These are phyloP conservation scores for Botrytis galanthina DNA, from an alignment of 2,329 filamentous ascomycete genomes.

Conservation along the genomic window DNA sequence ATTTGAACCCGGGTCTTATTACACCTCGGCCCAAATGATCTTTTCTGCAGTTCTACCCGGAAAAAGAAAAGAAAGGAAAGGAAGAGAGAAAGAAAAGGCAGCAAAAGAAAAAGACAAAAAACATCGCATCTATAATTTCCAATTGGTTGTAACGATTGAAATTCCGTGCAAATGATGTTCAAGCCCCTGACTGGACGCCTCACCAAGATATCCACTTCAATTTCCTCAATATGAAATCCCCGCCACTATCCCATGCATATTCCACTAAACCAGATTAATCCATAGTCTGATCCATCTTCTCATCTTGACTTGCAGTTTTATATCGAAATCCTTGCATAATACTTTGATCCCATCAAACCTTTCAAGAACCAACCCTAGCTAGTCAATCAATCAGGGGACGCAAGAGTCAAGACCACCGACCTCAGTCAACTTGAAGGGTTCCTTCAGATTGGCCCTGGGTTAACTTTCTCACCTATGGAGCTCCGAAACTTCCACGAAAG, in stretches of 20 bases:
- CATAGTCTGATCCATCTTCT: background rate
- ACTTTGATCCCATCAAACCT: conserved; percentile 8
- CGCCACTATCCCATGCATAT: conserved; percentile 16
- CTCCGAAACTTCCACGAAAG: background rate
- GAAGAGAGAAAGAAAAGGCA: background rate
- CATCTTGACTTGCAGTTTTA: conserved; percentile 3
- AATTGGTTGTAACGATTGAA: background rate
- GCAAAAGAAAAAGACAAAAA: background rate
- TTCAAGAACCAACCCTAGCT: background rate
- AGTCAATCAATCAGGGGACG: background rate
- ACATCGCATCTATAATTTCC: background rate
- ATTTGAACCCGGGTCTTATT: background rate
- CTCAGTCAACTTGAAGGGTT: background rate
- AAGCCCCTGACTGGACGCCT: conserved; percentile 9
- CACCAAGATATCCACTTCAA: conserved; percentile 12
- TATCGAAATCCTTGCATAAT: conserved; percentile 8
- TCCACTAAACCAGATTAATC: background rate
- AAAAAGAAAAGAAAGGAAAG: background rate
- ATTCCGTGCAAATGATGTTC: background rate
- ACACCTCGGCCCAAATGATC: background rate
- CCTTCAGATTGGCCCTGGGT: conserved; percentile 4
- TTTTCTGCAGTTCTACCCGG: background rate
- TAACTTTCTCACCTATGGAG: background rate
- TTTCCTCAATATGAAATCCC: conserved; percentile 4
- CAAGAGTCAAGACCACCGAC: background rate